Percentiles rank a stretch among this genome's conserved stretches.
Evolutionary conservation across 139 green algal species (phyloP).

Genomic region (Zygnema circumcarinatum): DNA sequence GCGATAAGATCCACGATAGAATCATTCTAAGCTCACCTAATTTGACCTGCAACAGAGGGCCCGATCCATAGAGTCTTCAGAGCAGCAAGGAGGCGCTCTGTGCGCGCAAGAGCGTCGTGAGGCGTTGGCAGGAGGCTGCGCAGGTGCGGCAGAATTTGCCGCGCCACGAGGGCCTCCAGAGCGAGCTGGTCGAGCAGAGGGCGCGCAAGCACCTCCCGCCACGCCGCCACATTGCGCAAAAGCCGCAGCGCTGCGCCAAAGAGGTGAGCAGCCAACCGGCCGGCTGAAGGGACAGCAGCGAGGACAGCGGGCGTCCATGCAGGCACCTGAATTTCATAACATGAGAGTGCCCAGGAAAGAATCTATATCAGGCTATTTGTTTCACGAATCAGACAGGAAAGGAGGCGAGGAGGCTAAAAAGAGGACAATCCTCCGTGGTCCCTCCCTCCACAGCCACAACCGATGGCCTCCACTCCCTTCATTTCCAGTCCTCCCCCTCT

Average conservation of each 20-base stretch:
- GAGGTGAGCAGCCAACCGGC: constrained; percentile 7
- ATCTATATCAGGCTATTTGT: too few relatives aligned
- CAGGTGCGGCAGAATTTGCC: constrained; percentile 52
- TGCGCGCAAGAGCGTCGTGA: constrained; percentile 28
- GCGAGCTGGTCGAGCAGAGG: constrained; percentile 25
- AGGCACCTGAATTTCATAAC: constrained; percentile 26
- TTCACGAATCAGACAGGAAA: too few relatives aligned
- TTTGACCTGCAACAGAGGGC: too few relatives aligned
- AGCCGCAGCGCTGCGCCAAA: constrained; percentile 37
- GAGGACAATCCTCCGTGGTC: not conserved
- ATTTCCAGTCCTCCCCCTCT: not conserved
- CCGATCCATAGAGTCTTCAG: constrained; percentile 15
- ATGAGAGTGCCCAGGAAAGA: too few relatives aligned
- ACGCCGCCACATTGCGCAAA: constrained; percentile 31
- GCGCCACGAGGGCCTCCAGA: constrained; percentile 34
- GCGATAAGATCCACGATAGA: too few relatives aligned
- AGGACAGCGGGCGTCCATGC: constrained; percentile 40
- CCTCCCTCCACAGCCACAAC: not conserved
- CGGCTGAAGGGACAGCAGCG: constrained; percentile 28
- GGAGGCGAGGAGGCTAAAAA: not conserved
- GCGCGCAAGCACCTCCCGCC: constrained; percentile 37
- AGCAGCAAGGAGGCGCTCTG: constrained; percentile 36
- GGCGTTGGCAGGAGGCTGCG: constrained; percentile 13
- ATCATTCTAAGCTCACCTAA: not conserved
- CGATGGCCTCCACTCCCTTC: not conserved